phyloP scores from a whole-genome alignment of 1,284 basidiomycete species.

The Marasmius tenuissimus region DNA sequence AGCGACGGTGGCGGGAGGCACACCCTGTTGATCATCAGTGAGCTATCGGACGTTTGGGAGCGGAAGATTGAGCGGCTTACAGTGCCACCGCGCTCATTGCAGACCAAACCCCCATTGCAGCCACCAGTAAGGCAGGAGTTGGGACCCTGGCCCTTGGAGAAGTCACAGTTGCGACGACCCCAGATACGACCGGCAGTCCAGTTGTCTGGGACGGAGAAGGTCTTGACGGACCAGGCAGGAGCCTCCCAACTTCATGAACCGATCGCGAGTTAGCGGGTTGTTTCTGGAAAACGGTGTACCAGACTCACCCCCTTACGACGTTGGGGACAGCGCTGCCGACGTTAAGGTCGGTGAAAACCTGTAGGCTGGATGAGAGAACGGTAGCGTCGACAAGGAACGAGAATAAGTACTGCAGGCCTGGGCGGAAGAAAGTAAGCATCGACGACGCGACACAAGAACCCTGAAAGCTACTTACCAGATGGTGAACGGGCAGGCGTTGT shows the following conservation, averaged over 20 bases:
- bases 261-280: background rate
- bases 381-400: background rate
- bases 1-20: constrained; percentile 56
- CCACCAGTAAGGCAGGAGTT: constrained; percentile 53
- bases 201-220: constrained; percentile 44
- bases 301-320: constrained; percentile 34
- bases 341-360: constrained; percentile 43
- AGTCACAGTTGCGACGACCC: constrained; percentile 46
- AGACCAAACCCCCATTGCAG: constrained; percentile 38
- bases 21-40: constrained; percentile 32
- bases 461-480: constrained; percentile 34
- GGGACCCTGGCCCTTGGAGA: constrained; percentile 38
- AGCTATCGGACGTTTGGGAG: background rate
- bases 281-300: background rate
- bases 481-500: constrained; percentile 44
- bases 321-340: constrained; percentile 33
- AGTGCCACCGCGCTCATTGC: constrained; percentile 41
- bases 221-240: constrained; percentile 29
- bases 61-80: constrained; percentile 23
- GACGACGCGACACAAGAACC: background rate
- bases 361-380: background rate
- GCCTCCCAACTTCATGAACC: constrained; percentile 41
- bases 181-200: constrained; percentile 51
- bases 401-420: constrained; percentile 35
- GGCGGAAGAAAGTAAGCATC: background rate